Conservation (phyloP, 208 protist species). For the Trypanosoma congolense region DNA sequence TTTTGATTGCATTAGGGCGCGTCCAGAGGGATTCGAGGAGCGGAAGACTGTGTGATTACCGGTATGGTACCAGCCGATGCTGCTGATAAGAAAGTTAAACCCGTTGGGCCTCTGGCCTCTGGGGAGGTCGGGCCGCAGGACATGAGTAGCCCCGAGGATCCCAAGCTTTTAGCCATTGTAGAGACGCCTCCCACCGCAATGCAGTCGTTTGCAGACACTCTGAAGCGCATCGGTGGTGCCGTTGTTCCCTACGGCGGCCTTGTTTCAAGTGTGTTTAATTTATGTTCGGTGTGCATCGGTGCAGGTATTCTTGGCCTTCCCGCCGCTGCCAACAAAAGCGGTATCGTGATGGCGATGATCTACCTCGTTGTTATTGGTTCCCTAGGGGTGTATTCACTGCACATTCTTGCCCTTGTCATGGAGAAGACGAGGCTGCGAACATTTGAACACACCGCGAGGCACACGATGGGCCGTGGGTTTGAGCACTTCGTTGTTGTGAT, state of each 20-base stretch:
- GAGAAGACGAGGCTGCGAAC: conserved; percentile 44
- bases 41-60: too few relatives aligned
- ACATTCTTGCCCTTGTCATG: conserved; percentile 43
- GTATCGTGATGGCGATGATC: conserved; percentile 37
- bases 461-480: conserved; percentile 41
- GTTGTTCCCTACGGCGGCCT: conserved; percentile 19
- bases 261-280: conserved; percentile 27
- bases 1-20: too few relatives aligned
- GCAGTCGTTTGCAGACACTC: neutral
- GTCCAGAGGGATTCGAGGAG: too few relatives aligned
- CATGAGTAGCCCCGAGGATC: too few relatives aligned
- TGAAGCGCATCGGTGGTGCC: neutral
- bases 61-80: too few relatives aligned
- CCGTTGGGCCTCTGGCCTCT: too few relatives aligned
- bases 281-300: conserved; percentile 30
- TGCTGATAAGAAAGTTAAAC: too few relatives aligned
- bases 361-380: conserved; percentile 49
- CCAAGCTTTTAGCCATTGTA: neutral
- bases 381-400: conserved; percentile 60
- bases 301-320: conserved; percentile 42
- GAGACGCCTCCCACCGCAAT: neutral
- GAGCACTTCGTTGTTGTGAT: conserved; percentile 71
- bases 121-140: too few relatives aligned
- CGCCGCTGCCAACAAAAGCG: conserved; percentile 25
- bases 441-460: conserved; percentile 47